These are phyloP conservation scores for Botrytis elliptica DNA, from an alignment of 2,329 filamentous ascomycete genomes.

Conservation along the genomic window DNA sequence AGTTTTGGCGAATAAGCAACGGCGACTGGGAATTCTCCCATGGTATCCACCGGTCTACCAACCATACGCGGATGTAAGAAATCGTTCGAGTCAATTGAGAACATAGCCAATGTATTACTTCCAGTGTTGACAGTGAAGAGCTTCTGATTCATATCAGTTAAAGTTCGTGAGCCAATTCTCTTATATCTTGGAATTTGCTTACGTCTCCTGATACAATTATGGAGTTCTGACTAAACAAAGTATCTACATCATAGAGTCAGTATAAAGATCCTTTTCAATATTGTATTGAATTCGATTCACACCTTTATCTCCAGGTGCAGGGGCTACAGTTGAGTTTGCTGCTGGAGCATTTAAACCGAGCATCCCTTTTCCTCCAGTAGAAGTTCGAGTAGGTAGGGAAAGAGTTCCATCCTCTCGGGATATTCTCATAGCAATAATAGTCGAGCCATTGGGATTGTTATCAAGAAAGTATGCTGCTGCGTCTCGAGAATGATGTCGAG, in stretches of 20 bases:
- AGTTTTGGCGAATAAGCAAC: constrained; percentile 49
- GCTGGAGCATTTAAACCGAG: constrained; percentile 40
- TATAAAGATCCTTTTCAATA: too few species aligned
- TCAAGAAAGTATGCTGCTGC: constrained; percentile 53
- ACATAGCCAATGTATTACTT: constrained; percentile 52
- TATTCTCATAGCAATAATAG: constrained; percentile 51
- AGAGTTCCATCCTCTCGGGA: constrained; percentile 47
- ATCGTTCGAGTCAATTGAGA: constrained; percentile 44
- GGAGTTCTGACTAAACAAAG: constrained; percentile 51
- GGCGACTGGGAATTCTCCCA: constrained; percentile 53
- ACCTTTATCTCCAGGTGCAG: background rate
- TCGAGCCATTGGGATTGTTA: constrained; percentile 49
- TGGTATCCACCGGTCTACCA: constrained; percentile 45
- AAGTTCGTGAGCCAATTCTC: background rate
- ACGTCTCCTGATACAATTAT: constrained; percentile 45
- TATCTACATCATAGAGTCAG: constrained; percentile 41
- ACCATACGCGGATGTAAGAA: constrained; percentile 47
- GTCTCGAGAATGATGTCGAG: background rate
- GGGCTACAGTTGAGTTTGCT: background rate
- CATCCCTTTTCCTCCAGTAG: constrained; percentile 49
- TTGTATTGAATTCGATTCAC: background rate
- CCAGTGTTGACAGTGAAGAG: constrained; percentile 57
- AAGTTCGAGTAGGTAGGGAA: constrained; percentile 42
- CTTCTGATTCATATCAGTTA: constrained; percentile 40
- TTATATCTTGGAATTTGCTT: background rate